phyloP scores from a whole-genome alignment of 2,329 filamentous ascomycete genomes.

The Arthrocladium fulminans region DNA sequence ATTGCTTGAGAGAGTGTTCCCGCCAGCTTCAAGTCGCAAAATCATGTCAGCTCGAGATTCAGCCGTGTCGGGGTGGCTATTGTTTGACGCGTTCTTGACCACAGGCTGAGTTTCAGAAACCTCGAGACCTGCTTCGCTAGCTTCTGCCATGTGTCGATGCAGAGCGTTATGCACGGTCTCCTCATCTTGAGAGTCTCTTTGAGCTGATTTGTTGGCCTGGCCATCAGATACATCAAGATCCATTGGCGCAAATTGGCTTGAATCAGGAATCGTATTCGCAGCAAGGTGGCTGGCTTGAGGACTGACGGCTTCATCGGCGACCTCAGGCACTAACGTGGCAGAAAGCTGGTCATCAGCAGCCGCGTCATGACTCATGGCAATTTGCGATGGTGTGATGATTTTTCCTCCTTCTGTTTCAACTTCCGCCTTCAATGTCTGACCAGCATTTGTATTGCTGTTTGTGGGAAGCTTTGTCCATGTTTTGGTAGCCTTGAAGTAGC shows the following conservation, averaged over 20 bases:
- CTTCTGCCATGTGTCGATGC: background rate
- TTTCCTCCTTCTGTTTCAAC: background rate
- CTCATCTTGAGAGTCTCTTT: background rate
- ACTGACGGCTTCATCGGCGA: conserved; percentile 1
- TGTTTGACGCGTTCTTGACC: background rate
- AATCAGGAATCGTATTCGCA: background rate
- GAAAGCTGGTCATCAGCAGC: background rate
- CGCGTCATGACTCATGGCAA: background rate
- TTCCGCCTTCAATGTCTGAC: background rate
- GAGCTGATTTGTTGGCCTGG: background rate
- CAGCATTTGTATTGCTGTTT: background rate
- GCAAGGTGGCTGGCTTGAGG: background rate
- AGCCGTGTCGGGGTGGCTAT: background rate
- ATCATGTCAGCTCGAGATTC: background rate
- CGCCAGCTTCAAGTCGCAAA: background rate
- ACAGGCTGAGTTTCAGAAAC: background rate
- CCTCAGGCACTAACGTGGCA: conserved; percentile 6
- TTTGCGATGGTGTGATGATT: background rate
- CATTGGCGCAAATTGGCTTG: background rate
- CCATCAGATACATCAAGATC: background rate
- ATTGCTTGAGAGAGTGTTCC: background rate
- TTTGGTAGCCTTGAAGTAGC: conserved; percentile 1
- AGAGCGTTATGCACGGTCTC: background rate
- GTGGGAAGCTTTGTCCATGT: background rate
- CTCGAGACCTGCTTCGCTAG: background rate